Conservation (phyloP, 2,329 filamentous ascomycete genomes). For the Lecanicillium sp. region DNA sequence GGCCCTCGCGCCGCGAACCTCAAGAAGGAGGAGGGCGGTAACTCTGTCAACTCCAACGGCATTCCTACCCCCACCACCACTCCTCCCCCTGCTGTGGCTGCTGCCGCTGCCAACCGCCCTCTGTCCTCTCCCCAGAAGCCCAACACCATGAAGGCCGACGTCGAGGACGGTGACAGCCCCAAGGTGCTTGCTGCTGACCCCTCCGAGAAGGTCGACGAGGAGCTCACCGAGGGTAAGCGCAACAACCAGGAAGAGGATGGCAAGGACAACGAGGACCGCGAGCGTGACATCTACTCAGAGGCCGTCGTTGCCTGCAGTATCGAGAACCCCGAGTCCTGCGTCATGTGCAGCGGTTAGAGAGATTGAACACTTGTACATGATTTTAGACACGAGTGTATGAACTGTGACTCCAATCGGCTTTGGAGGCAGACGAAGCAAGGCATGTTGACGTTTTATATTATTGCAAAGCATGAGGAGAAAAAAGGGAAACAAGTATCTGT, state of each 20-base stretch:
- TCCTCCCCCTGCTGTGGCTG: conserved; percentile 46
- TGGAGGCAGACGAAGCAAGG: conserved; percentile 6
- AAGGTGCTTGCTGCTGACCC: conserved; percentile 72
- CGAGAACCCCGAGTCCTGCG: conserved; percentile 87
- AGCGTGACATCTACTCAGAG: conserved; percentile 92
- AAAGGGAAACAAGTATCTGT: neutral
- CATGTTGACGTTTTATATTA: conserved; percentile 22
- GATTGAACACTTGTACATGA: neutral
- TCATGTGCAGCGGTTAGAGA: conserved; percentile 91
- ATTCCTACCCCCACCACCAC: conserved; percentile 64
- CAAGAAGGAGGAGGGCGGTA: conserved; percentile 43
- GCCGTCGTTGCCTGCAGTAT: conserved; percentile 93
- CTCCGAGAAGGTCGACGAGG: conserved; percentile 51
- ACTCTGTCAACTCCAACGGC: conserved; percentile 44
- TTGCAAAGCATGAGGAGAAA: conserved; percentile 2
- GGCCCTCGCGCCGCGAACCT: conserved; percentile 61
- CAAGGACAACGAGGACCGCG: conserved; percentile 67
- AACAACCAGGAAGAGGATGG: conserved; percentile 70
- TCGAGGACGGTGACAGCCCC: conserved; percentile 71
- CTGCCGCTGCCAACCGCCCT: conserved; percentile 36
- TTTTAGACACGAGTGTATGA: conserved; percentile 19
- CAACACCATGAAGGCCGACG: conserved; percentile 69
- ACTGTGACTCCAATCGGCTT: conserved; percentile 20
- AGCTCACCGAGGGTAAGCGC: conserved; percentile 55
- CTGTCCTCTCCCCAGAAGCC: conserved; percentile 54